Base-by-base conservation (phyloP, 179 eudicot genomes). In the Spergularia azorica region DNA sequence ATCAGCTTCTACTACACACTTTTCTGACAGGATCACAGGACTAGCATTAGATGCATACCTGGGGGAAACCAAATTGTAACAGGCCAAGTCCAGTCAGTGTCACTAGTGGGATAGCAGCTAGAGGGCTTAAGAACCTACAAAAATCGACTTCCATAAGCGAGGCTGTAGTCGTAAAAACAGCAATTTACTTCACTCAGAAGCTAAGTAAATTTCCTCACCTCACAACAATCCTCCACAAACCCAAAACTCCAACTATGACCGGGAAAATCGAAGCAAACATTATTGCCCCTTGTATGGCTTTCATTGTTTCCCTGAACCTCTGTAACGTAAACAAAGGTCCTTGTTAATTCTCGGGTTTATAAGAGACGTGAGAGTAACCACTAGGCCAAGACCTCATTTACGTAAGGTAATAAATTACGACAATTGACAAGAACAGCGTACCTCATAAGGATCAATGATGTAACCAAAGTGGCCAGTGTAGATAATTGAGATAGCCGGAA, bases 81-180 rank as follows among this genome's bases (percentile, higher is more conserved):
- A 94, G 89, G 58, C 98, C 97, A n/a, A 94, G 89, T 75, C 97
- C 97, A 17, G 91, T 91, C 17, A 94, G 88, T 21, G 87, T 85
- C 72, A 92, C 86, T 38, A 89, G 83, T 64, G 97, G 96, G 82
- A 85, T 82, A 54, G 92, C 90, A 72, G 96, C 85, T 48, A 94
- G 91, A 50, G 98, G 98, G 74, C 87, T 86, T 63, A 92, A 51
- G 71, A 88, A 81, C 89, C 98, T 94, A 50, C 80, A 87, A 51
- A 3, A 38, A 61, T 18, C 54, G 17, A 57, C 16, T 15, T 51
- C 11, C 64, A 13, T 46, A 38, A 82, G 38, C 3, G 12, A 17
- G 57, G 15, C 16, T n/a, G 20, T 2, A 52, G n/a, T 6, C 4
- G 4, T 1, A 32, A 8, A 51, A 6, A 46, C 8, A 46, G 66